Conservation (phyloP, 106 monocot species). For the Triglochin maritima region DNA sequence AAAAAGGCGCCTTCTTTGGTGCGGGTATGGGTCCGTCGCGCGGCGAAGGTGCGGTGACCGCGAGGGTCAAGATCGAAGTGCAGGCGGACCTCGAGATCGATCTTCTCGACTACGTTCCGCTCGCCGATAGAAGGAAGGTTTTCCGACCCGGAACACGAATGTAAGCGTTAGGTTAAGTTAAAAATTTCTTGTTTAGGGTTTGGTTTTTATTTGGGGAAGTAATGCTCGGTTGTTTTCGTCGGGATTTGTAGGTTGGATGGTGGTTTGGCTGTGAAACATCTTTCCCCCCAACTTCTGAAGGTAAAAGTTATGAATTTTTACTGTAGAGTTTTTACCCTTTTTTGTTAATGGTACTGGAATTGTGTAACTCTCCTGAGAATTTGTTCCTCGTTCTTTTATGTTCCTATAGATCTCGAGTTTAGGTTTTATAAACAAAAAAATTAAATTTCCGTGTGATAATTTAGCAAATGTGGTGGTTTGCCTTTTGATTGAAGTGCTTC, state of each 20-base stretch:
- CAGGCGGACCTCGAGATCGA: background rate
- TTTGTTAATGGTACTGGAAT: background rate
- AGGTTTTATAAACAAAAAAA: too few relatives aligned
- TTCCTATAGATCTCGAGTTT: too few relatives aligned
- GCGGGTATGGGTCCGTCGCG: background rate
- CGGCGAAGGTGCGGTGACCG: background rate
- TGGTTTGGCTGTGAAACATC: slow-evolving; percentile 1
- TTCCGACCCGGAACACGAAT: background rate
- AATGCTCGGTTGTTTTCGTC: background rate
- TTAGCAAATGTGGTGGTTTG: too few relatives aligned
- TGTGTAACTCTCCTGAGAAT: too few relatives aligned
- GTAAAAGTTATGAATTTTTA: background rate
- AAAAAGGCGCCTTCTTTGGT: too few relatives aligned
- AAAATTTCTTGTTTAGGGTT: background rate
- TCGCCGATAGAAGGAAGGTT: background rate
- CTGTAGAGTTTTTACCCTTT: background rate
- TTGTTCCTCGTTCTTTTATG: too few relatives aligned
- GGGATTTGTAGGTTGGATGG: background rate
- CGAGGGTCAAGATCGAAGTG: background rate
- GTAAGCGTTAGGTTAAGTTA: background rate
- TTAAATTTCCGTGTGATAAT: too few relatives aligned
- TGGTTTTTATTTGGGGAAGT: background rate
- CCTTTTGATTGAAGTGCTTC: too few relatives aligned
- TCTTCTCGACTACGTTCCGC: slow-evolving; percentile 1
- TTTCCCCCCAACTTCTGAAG: background rate